phyloP scores from a whole-genome alignment of 31 red algal genomes.

The Bonnemaisonia californica region DNA sequence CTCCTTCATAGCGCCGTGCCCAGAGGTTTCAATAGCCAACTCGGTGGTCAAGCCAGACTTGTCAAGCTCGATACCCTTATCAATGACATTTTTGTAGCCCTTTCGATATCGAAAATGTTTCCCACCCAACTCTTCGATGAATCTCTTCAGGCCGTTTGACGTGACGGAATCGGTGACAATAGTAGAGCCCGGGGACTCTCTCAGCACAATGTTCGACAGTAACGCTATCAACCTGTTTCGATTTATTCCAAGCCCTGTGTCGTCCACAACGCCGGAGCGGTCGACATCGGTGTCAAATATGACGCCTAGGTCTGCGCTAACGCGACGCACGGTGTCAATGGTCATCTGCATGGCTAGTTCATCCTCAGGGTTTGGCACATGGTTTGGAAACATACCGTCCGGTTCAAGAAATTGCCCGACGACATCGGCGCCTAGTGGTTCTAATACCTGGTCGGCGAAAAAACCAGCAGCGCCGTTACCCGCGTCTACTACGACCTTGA shows the following conservation, averaged over 20 bases:
- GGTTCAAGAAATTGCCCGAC: constrained; percentile 87
- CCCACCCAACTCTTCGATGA: constrained; percentile 78
- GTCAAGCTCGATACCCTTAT: constrained; percentile 86
- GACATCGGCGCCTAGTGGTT: constrained; percentile 67
- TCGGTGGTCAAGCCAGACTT: constrained; percentile 50
- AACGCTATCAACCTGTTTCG: constrained; percentile 83
- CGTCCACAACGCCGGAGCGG: constrained; percentile 73
- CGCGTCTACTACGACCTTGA: constrained; percentile 85
- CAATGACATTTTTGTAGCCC: constrained; percentile 96
- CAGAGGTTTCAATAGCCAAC: constrained; percentile 90
- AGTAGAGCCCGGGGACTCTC: constrained; percentile 65
- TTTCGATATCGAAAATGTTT: constrained; percentile 86
- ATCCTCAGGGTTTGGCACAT: constrained; percentile 92
- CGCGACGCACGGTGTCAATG: constrained; percentile 36
- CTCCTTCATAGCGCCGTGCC: constrained; percentile 91
- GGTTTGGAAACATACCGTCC: constrained; percentile 93
- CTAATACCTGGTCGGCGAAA: constrained; percentile 63
- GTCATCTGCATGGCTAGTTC: constrained; percentile 73
- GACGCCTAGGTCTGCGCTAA: constrained; percentile 76
- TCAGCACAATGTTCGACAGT: constrained; percentile 70
- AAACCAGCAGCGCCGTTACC: constrained; percentile 91
- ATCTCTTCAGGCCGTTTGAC: constrained; percentile 70
- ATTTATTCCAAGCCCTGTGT: constrained; percentile 69
- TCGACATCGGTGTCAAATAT: constrained; percentile 93
- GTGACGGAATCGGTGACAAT: constrained; percentile 92